Base-by-base conservation (phyloP, 2,329 filamentous ascomycete species). In the Xylariaceae sp. region DNA sequence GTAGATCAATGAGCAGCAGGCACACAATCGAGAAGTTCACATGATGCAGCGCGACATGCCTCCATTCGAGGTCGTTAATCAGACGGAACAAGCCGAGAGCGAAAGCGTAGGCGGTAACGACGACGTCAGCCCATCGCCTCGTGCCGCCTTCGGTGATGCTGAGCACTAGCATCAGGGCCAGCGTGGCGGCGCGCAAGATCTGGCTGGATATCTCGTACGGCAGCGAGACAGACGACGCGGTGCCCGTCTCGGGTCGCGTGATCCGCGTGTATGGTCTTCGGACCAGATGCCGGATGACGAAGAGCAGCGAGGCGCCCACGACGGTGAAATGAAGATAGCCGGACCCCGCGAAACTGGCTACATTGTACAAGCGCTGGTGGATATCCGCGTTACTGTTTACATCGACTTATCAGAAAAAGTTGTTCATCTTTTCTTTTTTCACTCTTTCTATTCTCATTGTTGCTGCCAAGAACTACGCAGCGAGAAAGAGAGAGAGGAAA, bases 1-100 rank as follows among this genome's bases (percentile, higher is more conserved):
- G 50, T 14, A 58, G 44, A 6, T 72, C 54, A 20, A 74, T 50
- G 23, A 67, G 39, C 20, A 74, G 53, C 43, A 66, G 56, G 34
- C 60, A 54, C n/a, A 60, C 56, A 37, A 72, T 61, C 33, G 71
- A 64, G 47, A 72, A 66, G 58, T 77, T 77, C 59, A 73, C 63
- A 54, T 77, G 74, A 46, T 74, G 70, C 36, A 77, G 61, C 12
- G 68, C 66, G 40, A 67, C 59, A 55, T 69, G 72, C 17, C 72
- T 69, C 72, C 72, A 76, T 51, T 64, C 60, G 42, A 68, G 48
- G 46, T 71, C 61, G 47, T 67, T 62, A 44, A 64, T 48, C 34
- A 74, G 65, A 11, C 74, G 67, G 21, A 67, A 39, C 19, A 76
- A 57, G 20, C 74, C 74, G 4, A 76, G 56, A 29, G 67, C 19